Conservation (phyloP, 2,329 filamentous ascomycete genomes). For the Myriosclerotinia duriaeana region DNA sequence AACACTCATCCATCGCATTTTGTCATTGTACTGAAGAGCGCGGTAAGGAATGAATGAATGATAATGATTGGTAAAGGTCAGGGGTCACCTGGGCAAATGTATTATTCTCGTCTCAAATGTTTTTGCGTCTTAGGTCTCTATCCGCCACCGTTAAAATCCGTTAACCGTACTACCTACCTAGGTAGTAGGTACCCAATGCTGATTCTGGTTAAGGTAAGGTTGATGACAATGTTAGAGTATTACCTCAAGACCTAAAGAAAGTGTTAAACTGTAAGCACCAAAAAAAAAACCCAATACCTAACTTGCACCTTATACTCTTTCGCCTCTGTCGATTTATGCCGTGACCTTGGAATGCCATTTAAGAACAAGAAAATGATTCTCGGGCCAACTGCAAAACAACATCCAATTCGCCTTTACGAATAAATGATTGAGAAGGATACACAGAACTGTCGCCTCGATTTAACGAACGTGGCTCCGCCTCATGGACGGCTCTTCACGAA, state of each 20-base stretch:
- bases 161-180: neutral
- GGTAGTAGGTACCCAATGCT: no score
- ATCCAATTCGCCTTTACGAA: slow-evolving; percentile 9
- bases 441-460: slow-evolving; percentile 19
- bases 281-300: neutral
- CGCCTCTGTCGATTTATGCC: neutral
- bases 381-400: slow-evolving; percentile 9
- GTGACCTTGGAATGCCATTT: slow-evolving; percentile 5
- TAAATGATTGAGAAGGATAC: slow-evolving; percentile 23
- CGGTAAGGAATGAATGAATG: no score
- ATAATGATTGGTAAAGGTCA: no score
- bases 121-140: slow-evolving; percentile 18
- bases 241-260: no score
- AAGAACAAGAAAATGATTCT: slow-evolving; percentile 17
- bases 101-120: slow-evolving; percentile 7
- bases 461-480: slow-evolving; percentile 39
- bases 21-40: no score
- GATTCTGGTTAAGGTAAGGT: no score
- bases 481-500: slow-evolving; percentile 41
- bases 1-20: no score
- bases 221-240: no score
- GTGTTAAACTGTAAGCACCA: no score
- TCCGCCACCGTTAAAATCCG: slow-evolving; percentile 18
- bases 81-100: no score
- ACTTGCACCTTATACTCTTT: slow-evolving; percentile 5